These are phyloP conservation scores for Citrus trifoliata DNA, from an alignment of 345 rosid genomes.

Conservation along the genomic window DNA sequence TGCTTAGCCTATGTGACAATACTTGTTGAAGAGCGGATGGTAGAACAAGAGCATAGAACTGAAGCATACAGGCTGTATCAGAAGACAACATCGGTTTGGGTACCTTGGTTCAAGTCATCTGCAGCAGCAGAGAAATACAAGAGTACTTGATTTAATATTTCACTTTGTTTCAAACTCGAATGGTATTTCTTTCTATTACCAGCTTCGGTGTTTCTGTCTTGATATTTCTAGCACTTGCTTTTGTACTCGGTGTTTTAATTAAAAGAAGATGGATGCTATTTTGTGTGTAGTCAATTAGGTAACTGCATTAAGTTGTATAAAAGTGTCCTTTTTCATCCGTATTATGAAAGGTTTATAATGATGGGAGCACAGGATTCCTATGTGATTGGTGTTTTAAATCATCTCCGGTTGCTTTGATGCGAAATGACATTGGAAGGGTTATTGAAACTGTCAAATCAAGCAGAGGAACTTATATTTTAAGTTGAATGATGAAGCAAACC, in stretches of 20 bases:
- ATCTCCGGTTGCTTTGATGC: neutral
- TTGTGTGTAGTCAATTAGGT: neutral
- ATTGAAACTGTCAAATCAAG: neutral
- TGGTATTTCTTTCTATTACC: constrained; percentile 5
- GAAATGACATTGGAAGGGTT: neutral
- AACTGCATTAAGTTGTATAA: constrained; percentile 1
- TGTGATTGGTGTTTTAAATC: neutral
- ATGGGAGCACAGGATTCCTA: neutral
- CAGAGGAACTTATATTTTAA: neutral
- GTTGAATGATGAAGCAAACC: neutral
- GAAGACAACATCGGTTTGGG: constrained; percentile 87
- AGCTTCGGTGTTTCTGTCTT: neutral
- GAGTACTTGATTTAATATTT: constrained; percentile 36
- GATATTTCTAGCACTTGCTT: neutral
- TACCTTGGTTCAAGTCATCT: constrained; percentile 84
- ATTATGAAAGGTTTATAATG: neutral
- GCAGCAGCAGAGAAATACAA: constrained; percentile 40
- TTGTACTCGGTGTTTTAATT: constrained; percentile 1
- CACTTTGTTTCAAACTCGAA: neutral
- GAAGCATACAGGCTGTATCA: constrained; percentile 84
- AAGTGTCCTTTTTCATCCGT: neutral
- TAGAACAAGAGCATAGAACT: constrained; percentile 70
- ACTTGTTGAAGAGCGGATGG: constrained; percentile 81
- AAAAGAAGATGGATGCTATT: neutral
- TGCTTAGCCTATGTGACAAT: constrained; percentile 78